These are phyloP conservation scores for Candida albicans DNA, from an alignment of 1,139 yeast species.

Conservation along the genomic window DNA sequence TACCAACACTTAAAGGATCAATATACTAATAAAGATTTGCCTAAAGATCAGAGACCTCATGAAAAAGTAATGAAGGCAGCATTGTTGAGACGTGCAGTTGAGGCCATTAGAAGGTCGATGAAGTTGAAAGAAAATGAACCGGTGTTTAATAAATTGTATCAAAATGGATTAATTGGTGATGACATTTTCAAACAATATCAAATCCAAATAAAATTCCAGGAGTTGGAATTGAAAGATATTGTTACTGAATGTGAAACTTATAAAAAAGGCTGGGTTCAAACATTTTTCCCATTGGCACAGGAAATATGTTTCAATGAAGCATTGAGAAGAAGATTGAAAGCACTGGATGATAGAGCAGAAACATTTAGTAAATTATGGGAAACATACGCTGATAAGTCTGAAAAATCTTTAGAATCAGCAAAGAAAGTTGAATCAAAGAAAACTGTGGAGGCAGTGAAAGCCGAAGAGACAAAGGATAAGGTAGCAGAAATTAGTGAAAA, in stretches of 20 bases:
- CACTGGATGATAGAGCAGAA: neutral
- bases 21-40: slow-evolving; percentile 37
- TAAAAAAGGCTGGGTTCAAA: slow-evolving; percentile 79
- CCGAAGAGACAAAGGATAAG: neutral
- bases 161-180: slow-evolving; percentile 89
- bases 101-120: slow-evolving; percentile 66
- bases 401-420: neutral
- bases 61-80: slow-evolving; percentile 87
- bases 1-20: slow-evolving; percentile 59
- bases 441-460: neutral
- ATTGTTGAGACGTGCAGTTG: slow-evolving; percentile 69
- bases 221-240: slow-evolving; percentile 75
- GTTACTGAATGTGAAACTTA: slow-evolving; percentile 72
- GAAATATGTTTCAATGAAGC: slow-evolving; percentile 94
- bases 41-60: slow-evolving; percentile 58
- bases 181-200: slow-evolving; percentile 79
- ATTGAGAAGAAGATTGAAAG: slow-evolving; percentile 68
- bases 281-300: slow-evolving; percentile 75
- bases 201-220: slow-evolving; percentile 74
- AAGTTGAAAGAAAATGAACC: slow-evolving; percentile 74
- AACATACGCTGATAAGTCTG: neutral
- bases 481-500: too few relatives aligned
- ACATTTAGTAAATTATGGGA: neutral
- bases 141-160: slow-evolving; percentile 68
- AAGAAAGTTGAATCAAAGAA: neutral